Evolutionary conservation across 108 stramenopile genomes (phyloP).

Genomic region (Aurantiochytrium sp.): DNA sequence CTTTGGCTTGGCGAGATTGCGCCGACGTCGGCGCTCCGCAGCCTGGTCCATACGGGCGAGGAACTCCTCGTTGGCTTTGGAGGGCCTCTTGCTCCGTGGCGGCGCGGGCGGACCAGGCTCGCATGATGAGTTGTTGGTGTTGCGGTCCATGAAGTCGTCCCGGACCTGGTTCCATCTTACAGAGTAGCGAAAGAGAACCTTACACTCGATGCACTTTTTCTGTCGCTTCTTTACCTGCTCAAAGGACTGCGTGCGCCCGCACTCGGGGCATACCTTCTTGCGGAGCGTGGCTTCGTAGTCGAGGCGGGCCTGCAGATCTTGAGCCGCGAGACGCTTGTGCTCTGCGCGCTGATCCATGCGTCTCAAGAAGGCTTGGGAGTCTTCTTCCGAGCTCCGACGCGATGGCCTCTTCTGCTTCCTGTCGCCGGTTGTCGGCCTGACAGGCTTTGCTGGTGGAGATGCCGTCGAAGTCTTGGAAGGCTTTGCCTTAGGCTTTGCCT

Average conservation of each 20-base stretch:
- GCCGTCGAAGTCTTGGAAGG: no score
- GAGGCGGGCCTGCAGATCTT: not conserved
- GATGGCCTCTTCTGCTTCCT: not conserved
- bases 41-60: not conserved
- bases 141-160: constrained; percentile 4
- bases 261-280: constrained; percentile 18
- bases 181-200: not conserved
- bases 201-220: not conserved
- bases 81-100: no score
- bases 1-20: not conserved
- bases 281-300: not conserved
- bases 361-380: not conserved
- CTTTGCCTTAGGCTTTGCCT: no score
- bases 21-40: not conserved
- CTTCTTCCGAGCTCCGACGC: not conserved
- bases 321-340: not conserved
- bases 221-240: not conserved
- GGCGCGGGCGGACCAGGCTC: no score
- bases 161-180: not conserved
- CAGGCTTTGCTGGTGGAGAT: no score
- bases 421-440: no score
- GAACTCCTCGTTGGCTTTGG: not conserved
- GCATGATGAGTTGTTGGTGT: no score
- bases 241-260: not conserved
- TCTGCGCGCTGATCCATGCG: not conserved